Percentiles rank a stretch among this genome's conserved stretches.
Evolutionary conservation across 768 basidiomycete genomes (phyloP).

Genomic region (Tubosaeta sp.): DNA sequence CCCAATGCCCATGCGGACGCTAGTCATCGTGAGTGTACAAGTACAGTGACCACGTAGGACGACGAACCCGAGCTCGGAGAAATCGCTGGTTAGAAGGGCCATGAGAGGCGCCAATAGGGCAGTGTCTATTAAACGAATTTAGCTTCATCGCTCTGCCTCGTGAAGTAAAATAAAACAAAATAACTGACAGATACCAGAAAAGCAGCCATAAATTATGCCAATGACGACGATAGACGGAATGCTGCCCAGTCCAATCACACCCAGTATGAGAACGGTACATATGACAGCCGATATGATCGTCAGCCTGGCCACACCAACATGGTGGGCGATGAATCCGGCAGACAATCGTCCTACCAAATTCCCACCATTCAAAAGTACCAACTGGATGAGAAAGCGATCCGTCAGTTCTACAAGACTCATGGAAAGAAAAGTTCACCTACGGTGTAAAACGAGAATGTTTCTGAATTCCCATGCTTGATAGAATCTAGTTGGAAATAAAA

Average conservation of each 20-base stretch:
- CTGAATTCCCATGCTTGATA: slow-evolving; percentile 41
- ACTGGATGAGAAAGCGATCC: slow-evolving; percentile 23
- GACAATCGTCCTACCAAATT: slow-evolving; percentile 49
- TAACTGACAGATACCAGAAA: slow-evolving; percentile 40
- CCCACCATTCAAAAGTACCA: slow-evolving; percentile 50
- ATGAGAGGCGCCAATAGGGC: slow-evolving; percentile 39
- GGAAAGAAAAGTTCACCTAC: slow-evolving; percentile 27
- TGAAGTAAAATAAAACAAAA: slow-evolving; percentile 5
- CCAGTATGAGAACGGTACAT: slow-evolving; percentile 38
- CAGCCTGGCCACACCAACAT: slow-evolving; percentile 42
- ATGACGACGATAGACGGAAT: slow-evolving; percentile 36
- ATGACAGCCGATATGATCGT: slow-evolving; percentile 32
- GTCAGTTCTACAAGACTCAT: neutral
- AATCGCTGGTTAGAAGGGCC: slow-evolving; percentile 39
- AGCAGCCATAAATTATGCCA: slow-evolving; percentile 44
- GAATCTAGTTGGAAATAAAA: slow-evolving; percentile 57
- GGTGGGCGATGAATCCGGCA: slow-evolving; percentile 40
- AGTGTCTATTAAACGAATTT: slow-evolving; percentile 28
- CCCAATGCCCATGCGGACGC: slow-evolving; percentile 27
- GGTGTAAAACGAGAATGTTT: slow-evolving; percentile 53
- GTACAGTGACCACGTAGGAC: no score
- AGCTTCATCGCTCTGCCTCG: neutral
- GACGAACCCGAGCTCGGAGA: slow-evolving; percentile 48
- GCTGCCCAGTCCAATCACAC: slow-evolving; percentile 38
- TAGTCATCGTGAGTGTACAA: neutral